Conservation (phyloP, 108 stramenopile genomes). For the Fistulifera pelliculosa region DNA sequence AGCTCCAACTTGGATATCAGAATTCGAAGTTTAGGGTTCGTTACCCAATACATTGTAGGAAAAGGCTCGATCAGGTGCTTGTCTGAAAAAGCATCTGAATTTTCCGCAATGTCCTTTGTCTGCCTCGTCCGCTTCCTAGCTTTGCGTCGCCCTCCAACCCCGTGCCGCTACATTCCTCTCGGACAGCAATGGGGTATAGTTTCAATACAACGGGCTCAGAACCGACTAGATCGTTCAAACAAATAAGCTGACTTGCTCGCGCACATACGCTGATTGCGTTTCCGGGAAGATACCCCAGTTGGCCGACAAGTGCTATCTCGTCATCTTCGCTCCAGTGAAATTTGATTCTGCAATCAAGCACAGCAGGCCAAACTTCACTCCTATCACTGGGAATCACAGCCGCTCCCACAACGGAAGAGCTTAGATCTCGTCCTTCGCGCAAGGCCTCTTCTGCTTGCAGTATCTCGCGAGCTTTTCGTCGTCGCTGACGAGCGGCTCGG, state of each 20-base stretch:
- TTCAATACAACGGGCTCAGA: constrained; percentile 50
- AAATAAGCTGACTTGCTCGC: constrained; percentile 5
- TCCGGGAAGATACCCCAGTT: constrained; percentile 74
- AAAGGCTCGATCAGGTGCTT: constrained; percentile 63
- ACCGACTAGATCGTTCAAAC: constrained; percentile 6
- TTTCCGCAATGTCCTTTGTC: background rate
- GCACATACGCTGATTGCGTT: constrained; percentile 59
- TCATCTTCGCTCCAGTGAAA: constrained; percentile 24
- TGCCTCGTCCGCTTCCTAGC: constrained; percentile 22
- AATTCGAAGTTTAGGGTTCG: constrained; percentile 45
- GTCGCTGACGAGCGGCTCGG: constrained; percentile 32
- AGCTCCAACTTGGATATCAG: constrained; percentile 60
- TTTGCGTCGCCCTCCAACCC: constrained; percentile 43
- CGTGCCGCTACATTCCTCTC: constrained; percentile 49
- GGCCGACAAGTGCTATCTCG: constrained; percentile 27
- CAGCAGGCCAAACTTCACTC: constrained; percentile 12
- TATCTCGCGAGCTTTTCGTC: constrained; percentile 26
- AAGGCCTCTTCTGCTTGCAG: constrained; percentile 12
- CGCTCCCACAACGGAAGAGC: background rate
- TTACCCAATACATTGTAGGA: constrained; percentile 80
- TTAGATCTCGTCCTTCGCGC: constrained; percentile 9
- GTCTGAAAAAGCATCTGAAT: background rate
- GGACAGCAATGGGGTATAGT: constrained; percentile 66
- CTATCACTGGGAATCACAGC: constrained; percentile 27
- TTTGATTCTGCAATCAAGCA: constrained; percentile 5